A percentile compares a stretch with the other conserved stretches of the same genome.
These are phyloP conservation scores for Starmerella sp. DNA, from an alignment of 805 yeast genomes.

Conservation along the genomic window DNA sequence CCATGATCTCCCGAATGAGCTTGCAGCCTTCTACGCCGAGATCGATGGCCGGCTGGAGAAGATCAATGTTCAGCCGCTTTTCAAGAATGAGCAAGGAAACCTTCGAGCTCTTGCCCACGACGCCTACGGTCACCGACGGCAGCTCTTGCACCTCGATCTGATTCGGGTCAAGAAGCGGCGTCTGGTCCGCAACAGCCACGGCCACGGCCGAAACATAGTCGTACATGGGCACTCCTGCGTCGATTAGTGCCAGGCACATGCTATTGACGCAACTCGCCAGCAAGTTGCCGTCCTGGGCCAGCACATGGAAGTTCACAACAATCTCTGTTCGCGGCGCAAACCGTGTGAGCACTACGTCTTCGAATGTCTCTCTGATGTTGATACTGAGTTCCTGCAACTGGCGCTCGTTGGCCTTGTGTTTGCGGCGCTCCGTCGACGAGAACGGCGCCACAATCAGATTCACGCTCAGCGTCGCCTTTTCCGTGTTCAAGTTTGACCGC, in stretches of 20 bases:
- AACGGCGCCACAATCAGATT: constrained; percentile 68
- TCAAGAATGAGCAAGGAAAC: constrained; percentile 66
- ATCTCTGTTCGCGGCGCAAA: constrained; percentile 77
- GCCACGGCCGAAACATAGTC: constrained; percentile 76
- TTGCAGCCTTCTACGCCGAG: constrained; percentile 83
- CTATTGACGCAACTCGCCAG: constrained; percentile 73
- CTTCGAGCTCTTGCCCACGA: constrained; percentile 72
- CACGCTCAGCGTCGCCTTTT: constrained; percentile 50
- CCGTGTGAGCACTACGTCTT: constrained; percentile 54
- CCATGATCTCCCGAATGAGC: constrained; percentile 74
- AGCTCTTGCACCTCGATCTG: constrained; percentile 73
- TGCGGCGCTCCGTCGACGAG: constrained; percentile 64
- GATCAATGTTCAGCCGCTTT: constrained; percentile 74
- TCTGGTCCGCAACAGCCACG: constrained; percentile 68
- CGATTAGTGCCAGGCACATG: constrained; percentile 76
- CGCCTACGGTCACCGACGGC: constrained; percentile 70
- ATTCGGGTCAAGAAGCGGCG: constrained; percentile 73
- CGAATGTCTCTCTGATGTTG: constrained; percentile 29
- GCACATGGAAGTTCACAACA: constrained; percentile 60
- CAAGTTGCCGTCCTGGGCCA: constrained; percentile 85
- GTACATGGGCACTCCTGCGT: constrained; percentile 90
- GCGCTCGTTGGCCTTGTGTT: constrained; percentile 51
- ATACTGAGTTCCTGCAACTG: constrained; percentile 30
- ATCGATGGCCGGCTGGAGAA: constrained; percentile 61
- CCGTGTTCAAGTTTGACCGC: constrained; percentile 37